phyloP scores from a whole-genome alignment of 2,329 filamentous ascomycete genomes.

The Leptodontidium sp. region DNA sequence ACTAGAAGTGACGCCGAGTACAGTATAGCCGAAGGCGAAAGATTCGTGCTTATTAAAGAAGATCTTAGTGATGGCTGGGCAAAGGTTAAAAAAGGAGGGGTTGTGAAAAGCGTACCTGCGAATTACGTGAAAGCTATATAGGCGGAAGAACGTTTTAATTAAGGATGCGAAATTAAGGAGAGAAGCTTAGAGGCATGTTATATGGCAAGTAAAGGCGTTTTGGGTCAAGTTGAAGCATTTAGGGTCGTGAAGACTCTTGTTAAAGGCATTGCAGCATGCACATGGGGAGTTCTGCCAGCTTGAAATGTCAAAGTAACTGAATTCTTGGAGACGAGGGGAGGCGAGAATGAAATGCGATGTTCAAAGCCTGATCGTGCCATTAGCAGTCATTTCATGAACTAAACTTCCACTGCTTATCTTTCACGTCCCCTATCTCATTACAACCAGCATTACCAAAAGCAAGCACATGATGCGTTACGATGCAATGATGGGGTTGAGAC shows the following conservation, averaged over 20 bases:
- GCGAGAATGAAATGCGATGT: conserved; percentile 9
- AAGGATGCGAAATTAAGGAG: background rate
- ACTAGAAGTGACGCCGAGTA: conserved; percentile 88
- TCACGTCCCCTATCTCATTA: no score
- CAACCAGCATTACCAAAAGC: no score
- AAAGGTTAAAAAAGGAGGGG: conserved; percentile 91
- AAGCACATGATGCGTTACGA: no score
- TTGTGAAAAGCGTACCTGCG: conserved; percentile 88
- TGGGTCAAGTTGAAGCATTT: background rate
- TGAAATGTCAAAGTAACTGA: conserved; percentile 5
- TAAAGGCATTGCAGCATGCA: background rate
- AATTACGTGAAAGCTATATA: conserved; percentile 71
- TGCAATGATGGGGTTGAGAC: background rate
- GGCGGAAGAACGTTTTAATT: background rate
- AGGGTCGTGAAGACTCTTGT: background rate
- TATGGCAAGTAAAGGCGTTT: background rate
- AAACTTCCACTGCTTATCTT: no score
- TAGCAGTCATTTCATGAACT: background rate
- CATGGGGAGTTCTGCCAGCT: background rate
- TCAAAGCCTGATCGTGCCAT: background rate
- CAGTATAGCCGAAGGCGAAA: conserved; percentile 89
- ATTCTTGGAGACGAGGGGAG: background rate
- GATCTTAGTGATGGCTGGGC: conserved; percentile 96
- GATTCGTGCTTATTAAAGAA: conserved; percentile 86
- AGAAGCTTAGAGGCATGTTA: background rate